Conservation (phyloP, 1,284 basidiomycete genomes). For the Sporisorium iseilematis-ciliati region DNA sequence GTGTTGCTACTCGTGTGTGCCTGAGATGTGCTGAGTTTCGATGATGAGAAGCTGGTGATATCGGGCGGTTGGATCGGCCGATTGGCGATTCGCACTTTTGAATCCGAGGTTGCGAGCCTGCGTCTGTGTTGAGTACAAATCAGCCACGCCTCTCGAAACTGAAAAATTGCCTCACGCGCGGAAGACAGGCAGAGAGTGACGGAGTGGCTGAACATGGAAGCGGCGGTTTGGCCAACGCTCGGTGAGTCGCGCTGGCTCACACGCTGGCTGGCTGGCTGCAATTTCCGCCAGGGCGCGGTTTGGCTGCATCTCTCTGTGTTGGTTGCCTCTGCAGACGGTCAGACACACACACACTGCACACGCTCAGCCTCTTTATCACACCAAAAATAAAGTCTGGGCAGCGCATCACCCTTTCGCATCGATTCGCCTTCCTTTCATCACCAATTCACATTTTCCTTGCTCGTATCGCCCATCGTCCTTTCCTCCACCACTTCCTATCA, state of each 20-base stretch:
- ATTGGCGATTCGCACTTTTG: background rate
- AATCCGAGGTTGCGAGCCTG: background rate
- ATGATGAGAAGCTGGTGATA: background rate
- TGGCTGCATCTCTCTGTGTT: conserved; percentile 7
- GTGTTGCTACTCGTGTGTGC: background rate
- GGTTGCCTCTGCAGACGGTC: background rate
- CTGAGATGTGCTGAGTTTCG: background rate
- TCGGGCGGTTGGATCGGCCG: conserved; percentile 1
- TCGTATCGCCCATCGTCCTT: background rate
- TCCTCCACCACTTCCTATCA: background rate
- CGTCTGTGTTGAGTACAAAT: background rate
- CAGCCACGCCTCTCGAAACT: background rate
- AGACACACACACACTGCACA: too few relatives aligned
- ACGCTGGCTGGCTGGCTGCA: conserved; percentile 6
- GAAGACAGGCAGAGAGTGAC: background rate
- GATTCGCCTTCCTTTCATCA: conserved; percentile 1
- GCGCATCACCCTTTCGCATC: background rate
- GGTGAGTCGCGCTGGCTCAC: conserved; percentile 8
- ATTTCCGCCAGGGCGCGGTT: background rate
- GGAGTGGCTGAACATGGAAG: background rate
- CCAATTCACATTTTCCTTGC: background rate
- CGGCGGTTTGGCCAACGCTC: conserved; percentile 3
- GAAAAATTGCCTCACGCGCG: conserved; percentile 6
- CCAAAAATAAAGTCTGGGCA: too few relatives aligned
- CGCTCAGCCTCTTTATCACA: background rate